These are phyloP conservation scores for Dictyostelium intermedium DNA, from an alignment of 78 protist species.

Conservation along the genomic window DNA sequence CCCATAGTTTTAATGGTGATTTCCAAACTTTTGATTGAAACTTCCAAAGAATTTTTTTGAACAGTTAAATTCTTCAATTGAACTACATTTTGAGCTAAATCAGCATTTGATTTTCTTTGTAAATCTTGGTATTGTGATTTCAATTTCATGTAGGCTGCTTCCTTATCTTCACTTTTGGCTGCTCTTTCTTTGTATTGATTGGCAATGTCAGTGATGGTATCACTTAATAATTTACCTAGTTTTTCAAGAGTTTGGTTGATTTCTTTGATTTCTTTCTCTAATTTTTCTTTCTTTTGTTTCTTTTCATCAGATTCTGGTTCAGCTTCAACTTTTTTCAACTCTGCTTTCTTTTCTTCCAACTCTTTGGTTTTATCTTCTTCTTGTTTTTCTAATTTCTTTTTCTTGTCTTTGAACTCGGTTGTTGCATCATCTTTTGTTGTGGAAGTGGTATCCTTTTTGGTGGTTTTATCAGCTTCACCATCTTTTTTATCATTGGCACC, in stretches of 20 bases:
- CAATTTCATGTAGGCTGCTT: neutral
- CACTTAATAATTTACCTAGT: neutral
- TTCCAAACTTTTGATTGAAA: neutral
- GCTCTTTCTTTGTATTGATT: neutral
- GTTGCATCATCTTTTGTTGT: neutral
- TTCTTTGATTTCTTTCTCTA: neutral
- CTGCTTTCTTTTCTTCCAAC: neutral
- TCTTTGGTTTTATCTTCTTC: neutral
- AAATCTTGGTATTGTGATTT: neutral
- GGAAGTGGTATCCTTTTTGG: neutral
- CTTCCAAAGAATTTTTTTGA: neutral
- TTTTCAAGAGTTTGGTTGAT: neutral
- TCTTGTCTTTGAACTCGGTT: neutral
- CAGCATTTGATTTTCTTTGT: conserved; percentile 7
- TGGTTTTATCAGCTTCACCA: neutral
- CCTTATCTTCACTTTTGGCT: neutral
- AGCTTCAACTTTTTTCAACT: neutral
- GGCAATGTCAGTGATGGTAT: neutral
- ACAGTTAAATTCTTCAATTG: neutral
- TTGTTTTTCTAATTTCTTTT: neutral
- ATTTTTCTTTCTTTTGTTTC: neutral
- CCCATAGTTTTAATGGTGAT: neutral
- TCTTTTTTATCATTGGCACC: neutral
- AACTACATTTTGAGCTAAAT: neutral
- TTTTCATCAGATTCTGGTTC: neutral